A percentile compares a stretch with the other conserved stretches of the same genome.
Conservation (phyloP, 106 monocot genomes). For the Allium cepa region DNA sequence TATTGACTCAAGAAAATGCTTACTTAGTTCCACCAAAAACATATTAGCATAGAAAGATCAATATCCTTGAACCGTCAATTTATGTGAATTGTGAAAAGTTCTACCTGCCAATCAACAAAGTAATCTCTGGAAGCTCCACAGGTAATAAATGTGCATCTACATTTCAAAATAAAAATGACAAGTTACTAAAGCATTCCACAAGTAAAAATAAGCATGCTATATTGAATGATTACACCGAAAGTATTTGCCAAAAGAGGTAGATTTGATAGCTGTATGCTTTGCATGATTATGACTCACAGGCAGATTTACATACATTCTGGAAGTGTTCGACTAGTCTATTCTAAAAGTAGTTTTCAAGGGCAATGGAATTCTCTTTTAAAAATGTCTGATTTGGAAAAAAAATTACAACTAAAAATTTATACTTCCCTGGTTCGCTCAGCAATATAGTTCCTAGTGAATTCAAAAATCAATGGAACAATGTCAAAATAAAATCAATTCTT, state of each 20-base stretch:
- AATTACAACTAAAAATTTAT: too few species aligned
- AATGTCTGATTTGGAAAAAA: too few species aligned
- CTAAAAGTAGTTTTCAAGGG: too few species aligned
- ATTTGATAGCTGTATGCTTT: neutral
- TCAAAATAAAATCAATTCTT: too few species aligned
- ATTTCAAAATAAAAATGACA: constrained; percentile 6
- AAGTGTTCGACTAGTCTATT: too few species aligned
- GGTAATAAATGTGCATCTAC: constrained; percentile 91
- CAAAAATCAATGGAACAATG: too few species aligned
- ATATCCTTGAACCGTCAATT: neutral
- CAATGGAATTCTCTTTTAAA: too few species aligned
- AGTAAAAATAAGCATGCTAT: neutral
- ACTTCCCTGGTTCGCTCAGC: too few species aligned
- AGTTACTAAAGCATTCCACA: neutral
- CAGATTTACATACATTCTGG: too few species aligned
- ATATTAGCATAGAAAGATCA: neutral
- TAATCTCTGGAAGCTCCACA: constrained; percentile 80
- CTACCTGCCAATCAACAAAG: constrained; percentile 74
- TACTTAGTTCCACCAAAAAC: neutral
- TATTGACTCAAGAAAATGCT: neutral
- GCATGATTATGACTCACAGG: neutral
- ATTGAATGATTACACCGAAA: neutral
- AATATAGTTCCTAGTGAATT: too few species aligned
- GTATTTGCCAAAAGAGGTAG: neutral
- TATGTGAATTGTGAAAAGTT: neutral